Base-by-base conservation (phyloP, 768 basidiomycete genomes). In the Ramaria sp. region DNA sequence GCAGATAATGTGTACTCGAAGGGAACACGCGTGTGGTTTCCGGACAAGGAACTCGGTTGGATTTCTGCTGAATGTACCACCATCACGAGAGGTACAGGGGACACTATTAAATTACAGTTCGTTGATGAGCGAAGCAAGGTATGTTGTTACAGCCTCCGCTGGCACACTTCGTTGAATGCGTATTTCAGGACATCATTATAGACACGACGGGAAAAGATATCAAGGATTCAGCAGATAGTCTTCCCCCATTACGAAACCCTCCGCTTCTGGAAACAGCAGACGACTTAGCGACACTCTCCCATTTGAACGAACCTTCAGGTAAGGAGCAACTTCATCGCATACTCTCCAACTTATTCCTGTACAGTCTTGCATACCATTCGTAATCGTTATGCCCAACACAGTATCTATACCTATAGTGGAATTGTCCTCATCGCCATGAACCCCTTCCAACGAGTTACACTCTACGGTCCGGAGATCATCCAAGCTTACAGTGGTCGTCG, bases 351-450 rank as follows among this genome's bases (percentile, higher is more conserved):
- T 15, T 49, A 18, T 18, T 36, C 27, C 56, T 30, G 39, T 38
- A 3, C 61, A 95, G 95, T 99, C 28, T 77, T 99, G 25, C 94
- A 99, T 66, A 95, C 95, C 43, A 97, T 99, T 62, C 83, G 88
- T 36, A 94, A 94, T 69, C 88, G 95, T 62, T 99, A 99, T 72
- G 88, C 85, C 32, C 88, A 93, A 61, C 95, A 95, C 68, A 90
- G 89, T 66, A 98, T 98, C 62, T 99, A 98, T 65, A 98, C 96
- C 30, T 99, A 98, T 72, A 94, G 90, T 59, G 96, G 96, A 61
- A 99, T 98, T 61, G 95, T 98, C 58, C 81, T 99, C 60, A 96
- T 99, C 66, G 96, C 96, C 52, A 84, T 99, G 72, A 99, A 99
- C 70, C 96, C 96, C 45, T 99, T 99, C 70, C 89, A 94, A 70